A percentile compares a stretch with the other conserved stretches of the same genome.
Conservation (phyloP, 2,329 filamentous ascomycete genomes). For the Alternaria sp. region DNA sequence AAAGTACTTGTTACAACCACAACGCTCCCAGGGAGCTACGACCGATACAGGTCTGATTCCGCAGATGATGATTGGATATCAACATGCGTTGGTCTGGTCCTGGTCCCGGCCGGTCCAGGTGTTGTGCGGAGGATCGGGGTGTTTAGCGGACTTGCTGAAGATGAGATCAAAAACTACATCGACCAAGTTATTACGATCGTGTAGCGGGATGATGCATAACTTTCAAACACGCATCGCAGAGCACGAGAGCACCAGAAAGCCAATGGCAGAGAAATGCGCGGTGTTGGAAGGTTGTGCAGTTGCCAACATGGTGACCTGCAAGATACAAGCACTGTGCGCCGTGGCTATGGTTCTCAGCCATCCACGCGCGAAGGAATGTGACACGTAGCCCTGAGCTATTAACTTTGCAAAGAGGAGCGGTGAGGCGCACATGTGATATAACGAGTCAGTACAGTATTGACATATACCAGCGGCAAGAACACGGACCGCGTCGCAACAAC, state of each 20-base stretch:
- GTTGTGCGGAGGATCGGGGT: neutral
- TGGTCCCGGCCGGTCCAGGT: neutral
- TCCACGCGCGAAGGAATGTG: neutral
- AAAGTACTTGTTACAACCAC: rapidly evolving
- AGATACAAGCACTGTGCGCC: no score
- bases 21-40: no score
- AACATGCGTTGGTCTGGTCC: rapidly evolving
- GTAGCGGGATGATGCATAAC: rapidly evolving
- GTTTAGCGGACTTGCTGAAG: rapidly evolving
- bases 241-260: no score
- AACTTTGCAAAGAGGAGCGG: neutral
- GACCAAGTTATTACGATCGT: neutral
- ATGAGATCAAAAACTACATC: rapidly evolving
- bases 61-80: neutral
- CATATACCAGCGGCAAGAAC: neutral
- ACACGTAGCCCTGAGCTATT: neutral
- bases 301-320: neutral
- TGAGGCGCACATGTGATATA: neutral
- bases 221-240: neutral
- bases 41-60: no score
- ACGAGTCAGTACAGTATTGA: neutral
- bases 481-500: neutral
- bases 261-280: neutral
- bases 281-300: neutral
- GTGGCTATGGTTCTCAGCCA: neutral